These are phyloP conservation scores for Corymbia calophylla DNA, from an alignment of 441 rosid genomes.

Conservation along the genomic window DNA sequence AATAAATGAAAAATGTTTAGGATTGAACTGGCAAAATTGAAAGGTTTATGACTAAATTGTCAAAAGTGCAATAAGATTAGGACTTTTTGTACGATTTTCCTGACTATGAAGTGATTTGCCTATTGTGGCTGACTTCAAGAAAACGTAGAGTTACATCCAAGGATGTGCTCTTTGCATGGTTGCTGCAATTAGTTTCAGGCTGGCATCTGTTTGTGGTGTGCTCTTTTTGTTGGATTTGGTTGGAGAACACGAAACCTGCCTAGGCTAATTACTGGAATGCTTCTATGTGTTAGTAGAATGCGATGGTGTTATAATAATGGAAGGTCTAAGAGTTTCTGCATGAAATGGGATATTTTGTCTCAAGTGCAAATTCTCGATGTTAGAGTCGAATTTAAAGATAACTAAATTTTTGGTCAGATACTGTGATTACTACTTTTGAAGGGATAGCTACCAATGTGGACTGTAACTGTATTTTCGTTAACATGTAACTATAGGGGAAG, in stretches of 20 bases:
- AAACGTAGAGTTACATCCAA: neutral
- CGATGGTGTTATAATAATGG: neutral
- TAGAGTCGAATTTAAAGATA: neutral
- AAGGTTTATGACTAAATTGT: too few species aligned
- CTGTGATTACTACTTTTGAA: neutral
- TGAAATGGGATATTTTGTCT: neutral
- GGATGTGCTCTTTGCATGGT: neutral
- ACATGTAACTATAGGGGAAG: neutral
- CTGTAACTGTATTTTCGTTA: neutral
- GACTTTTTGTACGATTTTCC: too few species aligned
- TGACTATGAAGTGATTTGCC: neutral
- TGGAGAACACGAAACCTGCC: neutral
- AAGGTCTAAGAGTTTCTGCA: neutral
- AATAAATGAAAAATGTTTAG: too few species aligned
- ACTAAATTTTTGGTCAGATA: neutral
- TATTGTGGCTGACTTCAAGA: neutral
- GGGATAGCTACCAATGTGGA: neutral
- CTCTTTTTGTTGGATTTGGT: neutral
- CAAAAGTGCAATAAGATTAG: too few species aligned
- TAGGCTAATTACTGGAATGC: neutral
- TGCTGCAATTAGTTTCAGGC: neutral
- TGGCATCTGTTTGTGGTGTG: neutral
- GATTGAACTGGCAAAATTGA: too few species aligned
- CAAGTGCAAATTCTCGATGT: neutral
- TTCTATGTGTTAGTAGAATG: neutral